Base-by-base conservation (phyloP, 176 grass and related monocot genomes). In the Cenchrus purpureus region DNA sequence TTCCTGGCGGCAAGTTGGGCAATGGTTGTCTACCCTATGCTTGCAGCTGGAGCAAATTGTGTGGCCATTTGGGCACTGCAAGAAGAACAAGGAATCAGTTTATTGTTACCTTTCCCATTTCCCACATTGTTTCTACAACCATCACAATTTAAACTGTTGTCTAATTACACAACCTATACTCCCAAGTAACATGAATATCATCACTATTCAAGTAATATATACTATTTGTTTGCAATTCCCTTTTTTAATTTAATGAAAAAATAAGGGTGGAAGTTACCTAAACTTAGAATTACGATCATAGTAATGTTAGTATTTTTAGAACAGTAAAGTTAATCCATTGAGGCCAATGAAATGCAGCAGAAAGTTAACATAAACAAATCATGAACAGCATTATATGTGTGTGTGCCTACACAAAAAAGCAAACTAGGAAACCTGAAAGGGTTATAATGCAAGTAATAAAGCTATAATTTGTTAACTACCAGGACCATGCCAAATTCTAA, bases 21-120 rank as follows among this genome's bases (percentile, higher is more conserved):
- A 96, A 79, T 96, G 91, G 44, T 96, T 96, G 58, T 96, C 88
- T 64, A 93, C 94, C 85, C 86, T 91, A 65, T 88, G 86, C 86
- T 87, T 96, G 78, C 94, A 96, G 56, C 81, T 93, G n/a, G 94
- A 96, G 86, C 91, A 96, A 81, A 96, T 90, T 75, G 94, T 95
- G 86, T 96, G 94, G 16, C 91, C 94, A 82, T 93, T 96, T 56
- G 91, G 94, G 57, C 94, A 96, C 94, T 96, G 91, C 76, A 87
- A 66, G 32, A 87, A 81, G 31, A 32, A 32, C 16, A 84, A 79
- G 44, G 52, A 34, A 79, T 59, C 45, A 20, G 61, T 29, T 61
- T 1, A 67, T 32, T 32, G 37, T 84, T 60, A 31, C 44, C 54
- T 76, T 50, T 70, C 28, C 45, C 52, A 50, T 44, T 66, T 53